These are phyloP conservation scores for Macrolepiota dolichaula DNA, from an alignment of 768 basidiomycete genomes.

Conservation along the genomic window DNA sequence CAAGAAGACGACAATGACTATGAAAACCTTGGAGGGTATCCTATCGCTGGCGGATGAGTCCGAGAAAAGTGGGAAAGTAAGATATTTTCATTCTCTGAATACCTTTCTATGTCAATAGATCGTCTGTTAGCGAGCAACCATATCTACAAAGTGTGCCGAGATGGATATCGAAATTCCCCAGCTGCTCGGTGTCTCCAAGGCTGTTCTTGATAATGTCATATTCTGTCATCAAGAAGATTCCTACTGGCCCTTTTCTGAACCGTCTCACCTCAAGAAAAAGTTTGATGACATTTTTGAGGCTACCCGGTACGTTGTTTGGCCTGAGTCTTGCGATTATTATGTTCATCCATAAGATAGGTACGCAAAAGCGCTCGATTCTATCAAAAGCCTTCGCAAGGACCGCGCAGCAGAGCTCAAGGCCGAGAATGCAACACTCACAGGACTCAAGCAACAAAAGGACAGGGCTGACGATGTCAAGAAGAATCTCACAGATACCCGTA, in stretches of 20 bases:
- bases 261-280: conserved; percentile 92
- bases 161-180: conserved; percentile 94
- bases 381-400: conserved; percentile 89
- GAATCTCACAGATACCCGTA: conserved; percentile 59
- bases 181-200: conserved; percentile 91
- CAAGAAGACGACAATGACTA: conserved; percentile 87
- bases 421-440: conserved; percentile 82
- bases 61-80: conserved; percentile 75
- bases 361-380: conserved; percentile 93
- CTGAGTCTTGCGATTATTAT: neutral
- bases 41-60: conserved; percentile 68
- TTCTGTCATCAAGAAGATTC: conserved; percentile 99
- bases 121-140: conserved; percentile 66
- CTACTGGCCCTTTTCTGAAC: conserved; percentile 95
- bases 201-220: conserved; percentile 98
- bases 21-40: conserved; percentile 97
- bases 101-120: neutral
- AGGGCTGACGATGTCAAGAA: conserved; percentile 81
- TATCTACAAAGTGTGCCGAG: conserved; percentile 97
- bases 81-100: conserved; percentile 15
- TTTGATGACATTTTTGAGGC: conserved; percentile 99
- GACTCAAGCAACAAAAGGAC: conserved; percentile 76
- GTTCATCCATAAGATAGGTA: conserved; percentile 51
- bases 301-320: conserved; percentile 59
- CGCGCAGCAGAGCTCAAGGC: conserved; percentile 87